These are phyloP conservation scores for Pharus latifolius DNA, from an alignment of 176 grass and related monocot species.

Conservation along the genomic window DNA sequence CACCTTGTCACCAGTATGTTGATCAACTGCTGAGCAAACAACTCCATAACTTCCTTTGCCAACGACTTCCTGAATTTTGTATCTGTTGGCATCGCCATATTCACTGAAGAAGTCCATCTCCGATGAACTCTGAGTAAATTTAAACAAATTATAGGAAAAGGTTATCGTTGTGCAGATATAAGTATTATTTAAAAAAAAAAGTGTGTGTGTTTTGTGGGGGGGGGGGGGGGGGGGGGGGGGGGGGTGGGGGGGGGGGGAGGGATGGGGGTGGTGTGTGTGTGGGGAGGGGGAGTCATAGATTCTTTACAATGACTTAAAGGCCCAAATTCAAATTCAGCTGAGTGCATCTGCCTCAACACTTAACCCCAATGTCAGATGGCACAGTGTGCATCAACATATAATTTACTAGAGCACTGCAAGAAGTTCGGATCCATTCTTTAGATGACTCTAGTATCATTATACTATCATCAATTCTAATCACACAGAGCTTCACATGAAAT, in stretches of 20 bases:
- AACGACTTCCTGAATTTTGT: constrained; percentile 84
- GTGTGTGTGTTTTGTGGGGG: too few species aligned
- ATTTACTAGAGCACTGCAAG: not conserved
- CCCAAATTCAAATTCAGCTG: not conserved
- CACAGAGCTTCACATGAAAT: not conserved
- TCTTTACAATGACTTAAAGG: not conserved
- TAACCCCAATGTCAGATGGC: constrained; percentile 2
- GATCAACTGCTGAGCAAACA: constrained; percentile 87
- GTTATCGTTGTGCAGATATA: not conserved
- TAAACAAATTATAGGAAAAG: not conserved
- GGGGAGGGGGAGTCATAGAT: too few species aligned
- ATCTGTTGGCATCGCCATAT: constrained; percentile 88
- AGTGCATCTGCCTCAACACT: not conserved
- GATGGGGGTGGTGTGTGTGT: too few species aligned
- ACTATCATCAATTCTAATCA: not conserved
- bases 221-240: too few species aligned
- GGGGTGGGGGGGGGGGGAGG: too few species aligned
- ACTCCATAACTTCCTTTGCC: constrained; percentile 97
- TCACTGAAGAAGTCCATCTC: constrained; percentile 95
- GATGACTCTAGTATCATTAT: not conserved
- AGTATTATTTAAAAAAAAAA: not conserved
- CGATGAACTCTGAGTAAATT: constrained; percentile 51
- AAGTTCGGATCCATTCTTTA: not conserved
- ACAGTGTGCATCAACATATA: not conserved
- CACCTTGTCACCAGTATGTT: constrained; percentile 80